Evolutionary conservation across 2,329 filamentous ascomycete species (phyloP).

Genomic region (Aspergillus proliferans): DNA sequence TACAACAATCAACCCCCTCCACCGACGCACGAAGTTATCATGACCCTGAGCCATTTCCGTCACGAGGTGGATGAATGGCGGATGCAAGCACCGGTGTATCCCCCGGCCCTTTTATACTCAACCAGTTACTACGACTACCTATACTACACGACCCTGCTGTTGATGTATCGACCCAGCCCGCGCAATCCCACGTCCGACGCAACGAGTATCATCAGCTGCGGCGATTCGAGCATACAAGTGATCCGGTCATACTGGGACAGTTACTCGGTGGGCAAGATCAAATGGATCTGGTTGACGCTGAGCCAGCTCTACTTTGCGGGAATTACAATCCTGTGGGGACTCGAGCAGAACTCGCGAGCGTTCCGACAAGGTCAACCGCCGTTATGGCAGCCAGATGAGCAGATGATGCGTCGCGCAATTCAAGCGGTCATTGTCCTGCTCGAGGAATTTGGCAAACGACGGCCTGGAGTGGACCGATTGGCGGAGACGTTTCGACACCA

Average conservation of each 20-base stretch:
- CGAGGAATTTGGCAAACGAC: conserved; percentile 34
- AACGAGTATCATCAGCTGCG: conserved; percentile 33
- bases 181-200: conserved; percentile 32
- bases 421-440: conserved; percentile 32
- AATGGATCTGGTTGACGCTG: conserved; percentile 37
- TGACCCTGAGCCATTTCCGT: conserved; percentile 26
- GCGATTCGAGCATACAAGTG: conserved; percentile 33
- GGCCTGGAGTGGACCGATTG: conserved; percentile 31
- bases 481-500: conserved; percentile 34
- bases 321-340: conserved; percentile 36
- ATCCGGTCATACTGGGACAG: conserved; percentile 37
- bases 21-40: conserved; percentile 19
- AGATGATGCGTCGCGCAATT: conserved; percentile 31
- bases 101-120: conserved; percentile 32
- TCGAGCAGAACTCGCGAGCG: conserved; percentile 33
- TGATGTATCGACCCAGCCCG: conserved; percentile 34
- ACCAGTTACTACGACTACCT: conserved; percentile 38
- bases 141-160: conserved; percentile 33
- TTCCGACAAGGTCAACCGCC: conserved; percentile 23
- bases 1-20: conserved; percentile 30
- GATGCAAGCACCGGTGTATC: conserved; percentile 29
- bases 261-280: conserved; percentile 33
- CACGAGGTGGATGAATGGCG: conserved; percentile 36
- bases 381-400: conserved; percentile 31
- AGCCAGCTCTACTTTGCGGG: conserved; percentile 36